Evolutionary conservation across 2,329 filamentous ascomycete genomes (phyloP).

Genomic region (Aspergillaceae sp.): DNA sequence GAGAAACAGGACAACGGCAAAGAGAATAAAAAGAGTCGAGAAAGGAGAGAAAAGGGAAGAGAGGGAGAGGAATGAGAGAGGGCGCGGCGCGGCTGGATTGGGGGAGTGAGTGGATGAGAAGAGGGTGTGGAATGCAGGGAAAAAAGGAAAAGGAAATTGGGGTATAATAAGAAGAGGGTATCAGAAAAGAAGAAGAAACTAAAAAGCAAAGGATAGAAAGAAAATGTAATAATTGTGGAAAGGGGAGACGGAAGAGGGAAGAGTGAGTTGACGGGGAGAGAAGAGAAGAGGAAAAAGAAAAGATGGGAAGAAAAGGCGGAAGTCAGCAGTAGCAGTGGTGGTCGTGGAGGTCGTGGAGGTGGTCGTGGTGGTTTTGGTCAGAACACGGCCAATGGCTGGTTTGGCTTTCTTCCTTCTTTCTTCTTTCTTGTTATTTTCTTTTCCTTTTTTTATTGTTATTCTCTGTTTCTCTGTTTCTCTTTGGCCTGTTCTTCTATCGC

Average conservation of each 20-base stretch:
- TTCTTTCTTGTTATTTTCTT: too few species aligned
- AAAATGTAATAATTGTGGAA: slow-evolving; percentile 1
- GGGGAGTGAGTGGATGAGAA: background rate
- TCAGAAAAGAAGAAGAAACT: slow-evolving; percentile 1
- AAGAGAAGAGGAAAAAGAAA: slow-evolving; percentile 1
- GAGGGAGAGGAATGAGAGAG: slow-evolving; percentile 6
- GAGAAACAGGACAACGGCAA: background rate
- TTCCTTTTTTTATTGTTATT: too few species aligned
- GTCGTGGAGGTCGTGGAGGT: too few species aligned
- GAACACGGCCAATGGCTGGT: too few species aligned
- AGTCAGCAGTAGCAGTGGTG: background rate
- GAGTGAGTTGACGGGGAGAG: slow-evolving; percentile 5
- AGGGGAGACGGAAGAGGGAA: slow-evolving; percentile 10
- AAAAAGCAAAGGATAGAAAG: slow-evolving; percentile 6
- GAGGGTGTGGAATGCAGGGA: slow-evolving; percentile 1
- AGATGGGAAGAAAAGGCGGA: background rate
- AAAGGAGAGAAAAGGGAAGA: slow-evolving; percentile 4
- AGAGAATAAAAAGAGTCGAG: slow-evolving; percentile 1
- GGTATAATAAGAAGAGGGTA: slow-evolving; percentile 3
- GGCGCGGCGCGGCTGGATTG: slow-evolving; percentile 4
- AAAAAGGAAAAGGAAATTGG: slow-evolving; percentile 1
- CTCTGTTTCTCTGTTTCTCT: too few species aligned
- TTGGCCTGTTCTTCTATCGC: too few species aligned
- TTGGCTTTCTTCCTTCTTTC: too few species aligned
- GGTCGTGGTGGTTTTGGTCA: too few species aligned